Conservation (phyloP, 768 basidiomycete species). For the Hemileccinum impolitum region DNA sequence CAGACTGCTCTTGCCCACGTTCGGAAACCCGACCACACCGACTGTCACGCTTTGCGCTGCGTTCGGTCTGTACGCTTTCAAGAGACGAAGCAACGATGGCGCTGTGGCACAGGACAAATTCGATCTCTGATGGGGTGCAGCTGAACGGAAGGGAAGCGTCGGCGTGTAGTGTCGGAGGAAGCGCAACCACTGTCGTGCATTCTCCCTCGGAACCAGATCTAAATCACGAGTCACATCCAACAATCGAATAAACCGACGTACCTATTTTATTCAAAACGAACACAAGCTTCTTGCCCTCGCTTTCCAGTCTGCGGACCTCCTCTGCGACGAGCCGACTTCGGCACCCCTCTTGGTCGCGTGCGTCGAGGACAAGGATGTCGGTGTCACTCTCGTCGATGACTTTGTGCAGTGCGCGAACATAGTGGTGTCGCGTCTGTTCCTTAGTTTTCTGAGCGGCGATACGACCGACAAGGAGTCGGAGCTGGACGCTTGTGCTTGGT, state of each 20-base stretch:
- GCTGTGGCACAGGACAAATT: constrained; percentile 79
- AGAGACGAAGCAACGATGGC: constrained; percentile 71
- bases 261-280: constrained; percentile 98
- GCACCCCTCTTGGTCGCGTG: constrained; percentile 92
- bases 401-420: constrained; percentile 78
- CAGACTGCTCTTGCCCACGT: constrained; percentile 93
- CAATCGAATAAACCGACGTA: constrained; percentile 33
- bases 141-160: constrained; percentile 86
- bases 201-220: constrained; percentile 91
- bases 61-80: constrained; percentile 79
- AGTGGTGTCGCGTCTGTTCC: constrained; percentile 68
- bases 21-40: constrained; percentile 94
- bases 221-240: not conserved
- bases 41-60: constrained; percentile 69
- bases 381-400: constrained; percentile 95
- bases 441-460: constrained; percentile 47
- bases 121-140: constrained; percentile 70
- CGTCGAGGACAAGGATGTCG: constrained; percentile 85
- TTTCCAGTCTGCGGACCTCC: constrained; percentile 81
- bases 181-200: constrained; percentile 87
- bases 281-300: constrained; percentile 87
- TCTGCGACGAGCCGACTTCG: constrained; percentile 91
- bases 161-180: constrained; percentile 91
- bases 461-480: constrained; percentile 32
- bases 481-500: constrained; percentile 1